Evolutionary conservation across 345 rosid species (phyloP).

Genomic region (Passiflora organensis): DNA sequence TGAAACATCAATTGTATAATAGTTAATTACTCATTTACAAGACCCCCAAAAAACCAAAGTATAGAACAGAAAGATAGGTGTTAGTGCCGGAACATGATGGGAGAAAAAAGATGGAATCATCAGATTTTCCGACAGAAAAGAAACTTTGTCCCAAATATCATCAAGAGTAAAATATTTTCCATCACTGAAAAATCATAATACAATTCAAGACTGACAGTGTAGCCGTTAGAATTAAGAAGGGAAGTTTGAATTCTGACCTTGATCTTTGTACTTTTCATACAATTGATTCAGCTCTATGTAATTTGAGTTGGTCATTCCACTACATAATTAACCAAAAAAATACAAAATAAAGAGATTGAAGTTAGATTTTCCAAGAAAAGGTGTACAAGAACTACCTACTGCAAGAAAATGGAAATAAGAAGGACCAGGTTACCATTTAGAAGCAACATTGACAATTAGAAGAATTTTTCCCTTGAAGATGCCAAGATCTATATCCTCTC

Average conservation of each 20-base stretch:
- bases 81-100: too few relatives aligned
- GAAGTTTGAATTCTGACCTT: slow-evolving; percentile 18
- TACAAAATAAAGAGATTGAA: neutral
- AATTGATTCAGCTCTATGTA: slow-evolving; percentile 27
- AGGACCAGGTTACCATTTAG: slow-evolving; percentile 18
- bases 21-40: too few relatives aligned
- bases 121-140: too few relatives aligned
- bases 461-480: slow-evolving; percentile 25
- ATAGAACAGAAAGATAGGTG: too few relatives aligned
- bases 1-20: neutral
- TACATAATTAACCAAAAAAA: slow-evolving; percentile 7
- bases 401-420: neutral
- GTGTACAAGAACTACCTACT: neutral
- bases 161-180: too few relatives aligned
- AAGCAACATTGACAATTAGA: slow-evolving; percentile 30
- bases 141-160: too few relatives aligned
- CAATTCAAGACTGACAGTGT: neutral
- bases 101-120: too few relatives aligned
- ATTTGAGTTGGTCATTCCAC: slow-evolving; percentile 35
- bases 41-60: too few relatives aligned
- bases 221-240: neutral
- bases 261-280: slow-evolving; percentile 23
- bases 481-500: slow-evolving; percentile 20
- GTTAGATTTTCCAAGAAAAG: neutral
- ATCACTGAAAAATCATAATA: neutral